Evolutionary conservation across 2,329 filamentous ascomycete genomes (phyloP).

Genomic region (Metarhizium rileyi): DNA sequence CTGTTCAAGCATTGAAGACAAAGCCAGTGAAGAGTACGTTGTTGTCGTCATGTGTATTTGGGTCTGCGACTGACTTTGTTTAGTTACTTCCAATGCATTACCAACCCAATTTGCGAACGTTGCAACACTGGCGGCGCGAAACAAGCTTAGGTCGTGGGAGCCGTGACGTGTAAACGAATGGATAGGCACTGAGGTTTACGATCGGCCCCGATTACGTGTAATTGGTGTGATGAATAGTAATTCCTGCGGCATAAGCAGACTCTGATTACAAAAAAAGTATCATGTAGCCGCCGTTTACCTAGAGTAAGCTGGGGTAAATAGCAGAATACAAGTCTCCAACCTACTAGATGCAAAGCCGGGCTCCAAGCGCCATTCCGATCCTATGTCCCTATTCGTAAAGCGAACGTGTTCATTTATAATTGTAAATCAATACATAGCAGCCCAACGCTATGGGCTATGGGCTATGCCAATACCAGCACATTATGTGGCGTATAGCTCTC

Average conservation of each 20-base stretch:
- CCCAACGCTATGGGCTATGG: neutral
- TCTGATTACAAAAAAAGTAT: too few species aligned
- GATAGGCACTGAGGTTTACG: too few species aligned
- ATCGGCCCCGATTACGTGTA: too few species aligned
- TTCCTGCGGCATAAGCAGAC: neutral
- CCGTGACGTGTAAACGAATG: neutral
- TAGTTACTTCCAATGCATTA: slow-evolving; percentile 25
- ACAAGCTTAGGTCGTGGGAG: too few species aligned
- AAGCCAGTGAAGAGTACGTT: slow-evolving; percentile 19
- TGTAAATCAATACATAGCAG: neutral
- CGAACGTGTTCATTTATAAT: neutral
- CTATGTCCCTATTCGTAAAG: neutral
- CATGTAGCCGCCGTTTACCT: too few species aligned
- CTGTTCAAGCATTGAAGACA: slow-evolving; percentile 17
- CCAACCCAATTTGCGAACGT: slow-evolving; percentile 20
- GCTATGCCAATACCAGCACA: slow-evolving; percentile 12
- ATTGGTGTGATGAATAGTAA: neutral
- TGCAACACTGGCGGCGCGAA: slow-evolving; percentile 3
- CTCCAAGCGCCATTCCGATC: neutral
- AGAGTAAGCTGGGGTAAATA: too few species aligned
- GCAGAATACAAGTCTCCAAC: neutral
- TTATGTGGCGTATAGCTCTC: slow-evolving; percentile 10
- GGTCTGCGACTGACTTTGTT: neutral
- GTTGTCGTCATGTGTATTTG: neutral
- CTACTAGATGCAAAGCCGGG: neutral